Percentiles rank a stretch among this genome's conserved stretches.
phyloP scores from a whole-genome alignment of 345 rosid species.

The Jatropha curcas region DNA sequence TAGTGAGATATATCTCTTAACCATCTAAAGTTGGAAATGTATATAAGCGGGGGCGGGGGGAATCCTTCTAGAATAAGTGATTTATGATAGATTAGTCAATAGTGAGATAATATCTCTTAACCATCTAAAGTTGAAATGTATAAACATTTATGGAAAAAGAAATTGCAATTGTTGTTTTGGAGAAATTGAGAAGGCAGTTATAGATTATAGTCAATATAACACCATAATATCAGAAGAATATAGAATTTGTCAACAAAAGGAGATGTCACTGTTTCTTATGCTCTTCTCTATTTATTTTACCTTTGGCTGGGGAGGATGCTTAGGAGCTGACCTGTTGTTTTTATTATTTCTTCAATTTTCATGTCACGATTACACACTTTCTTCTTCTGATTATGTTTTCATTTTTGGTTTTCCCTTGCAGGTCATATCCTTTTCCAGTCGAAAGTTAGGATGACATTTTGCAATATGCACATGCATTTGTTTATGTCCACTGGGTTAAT shows the following conservation, averaged over 20 bases:
- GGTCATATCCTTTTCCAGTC: constrained; percentile 92
- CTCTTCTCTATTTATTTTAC: background rate
- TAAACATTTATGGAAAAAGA: background rate
- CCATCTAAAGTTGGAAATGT: no score
- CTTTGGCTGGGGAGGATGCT: background rate
- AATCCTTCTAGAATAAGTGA: background rate
- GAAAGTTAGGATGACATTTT: constrained; percentile 10
- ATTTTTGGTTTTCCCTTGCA: constrained; percentile 39
- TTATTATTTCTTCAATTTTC: background rate
- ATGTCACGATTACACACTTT: background rate
- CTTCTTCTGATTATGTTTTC: background rate
- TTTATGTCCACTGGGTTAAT: background rate
- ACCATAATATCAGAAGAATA: background rate
- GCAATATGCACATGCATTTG: background rate
- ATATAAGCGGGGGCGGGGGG: no score
- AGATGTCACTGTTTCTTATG: background rate
- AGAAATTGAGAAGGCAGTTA: background rate
- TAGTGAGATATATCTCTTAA: no score
- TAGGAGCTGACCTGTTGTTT: background rate
- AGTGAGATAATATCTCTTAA: background rate
- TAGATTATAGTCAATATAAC: background rate
- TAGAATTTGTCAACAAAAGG: background rate
- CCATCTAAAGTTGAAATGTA: background rate
- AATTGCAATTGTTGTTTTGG: background rate
- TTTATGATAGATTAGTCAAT: background rate